These are phyloP conservation scores for Xylariaceae sp. DNA, from an alignment of 2,329 filamentous ascomycete genomes.

Conservation along the genomic window DNA sequence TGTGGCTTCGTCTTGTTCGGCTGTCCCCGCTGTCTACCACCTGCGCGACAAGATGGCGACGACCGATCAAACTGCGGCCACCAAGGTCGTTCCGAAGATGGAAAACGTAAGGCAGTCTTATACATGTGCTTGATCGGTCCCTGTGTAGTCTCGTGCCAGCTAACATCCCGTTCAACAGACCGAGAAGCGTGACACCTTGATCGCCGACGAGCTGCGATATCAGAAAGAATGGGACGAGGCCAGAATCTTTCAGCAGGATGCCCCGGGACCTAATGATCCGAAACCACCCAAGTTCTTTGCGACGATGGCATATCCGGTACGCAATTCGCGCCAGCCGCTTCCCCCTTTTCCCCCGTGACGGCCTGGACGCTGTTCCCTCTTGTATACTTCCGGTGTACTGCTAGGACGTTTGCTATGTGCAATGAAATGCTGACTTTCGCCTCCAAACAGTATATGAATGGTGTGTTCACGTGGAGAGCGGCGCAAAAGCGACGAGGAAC, in stretches of 20 bases:
- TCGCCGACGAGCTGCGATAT: slow-evolving; percentile 45
- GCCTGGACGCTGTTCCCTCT: not conserved
- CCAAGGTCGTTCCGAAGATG: slow-evolving; percentile 18
- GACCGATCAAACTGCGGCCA: slow-evolving; percentile 12
- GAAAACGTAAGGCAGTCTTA: slow-evolving; percentile 14
- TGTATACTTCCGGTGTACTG: not conserved
- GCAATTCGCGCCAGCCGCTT: not conserved
- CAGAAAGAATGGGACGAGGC: slow-evolving; percentile 77
- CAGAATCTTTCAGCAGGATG: slow-evolving; percentile 78
- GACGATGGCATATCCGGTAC: slow-evolving; percentile 43
- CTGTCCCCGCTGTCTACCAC: not conserved
- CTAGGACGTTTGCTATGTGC: not conserved
- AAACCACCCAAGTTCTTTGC: slow-evolving; percentile 90
- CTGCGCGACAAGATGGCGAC: slow-evolving; percentile 14
- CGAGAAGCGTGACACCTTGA: slow-evolving; percentile 22
- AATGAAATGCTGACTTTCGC: not conserved
- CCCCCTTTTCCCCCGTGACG: not conserved
- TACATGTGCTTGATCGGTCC: not conserved
- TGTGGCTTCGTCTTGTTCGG: not conserved
- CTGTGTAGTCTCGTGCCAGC: not conserved
- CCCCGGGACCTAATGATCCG: slow-evolving; percentile 73
- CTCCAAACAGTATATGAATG: slow-evolving; percentile 54
- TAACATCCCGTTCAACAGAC: slow-evolving; percentile 13
- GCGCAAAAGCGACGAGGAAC: not conserved
- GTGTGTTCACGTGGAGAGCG: slow-evolving; percentile 31